Base-by-base conservation (phyloP, 2,329 filamentous ascomycete genomes). In the Talaromyces marneffei region DNA sequence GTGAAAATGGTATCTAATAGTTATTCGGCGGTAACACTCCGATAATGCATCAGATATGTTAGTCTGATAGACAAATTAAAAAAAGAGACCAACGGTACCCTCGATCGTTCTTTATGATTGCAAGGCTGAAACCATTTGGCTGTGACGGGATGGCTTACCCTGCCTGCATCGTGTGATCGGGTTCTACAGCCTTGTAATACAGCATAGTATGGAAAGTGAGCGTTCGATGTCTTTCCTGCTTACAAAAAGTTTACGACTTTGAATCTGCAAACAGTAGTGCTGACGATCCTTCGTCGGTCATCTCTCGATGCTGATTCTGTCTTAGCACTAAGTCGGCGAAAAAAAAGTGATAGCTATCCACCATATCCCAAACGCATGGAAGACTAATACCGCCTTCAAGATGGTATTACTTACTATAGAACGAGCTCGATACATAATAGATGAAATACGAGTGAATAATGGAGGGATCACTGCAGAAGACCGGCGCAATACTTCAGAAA, bases 391-490 rank as follows among this genome's bases (percentile, higher is more conserved):
- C 20, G 25, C 2, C 20, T 27, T 25, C 9, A 14, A 27, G 14
- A 46, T 46, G 42, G 23, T 16, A 5, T 27, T 10, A 46, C 42
- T 25, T n/a, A 46, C 42, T 27, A 46, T 8, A 25, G 42, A 46
- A 10, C 20, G 42, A 46, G 42, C 42, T 27, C 42, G 42, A 27
- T 8, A 25, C 14, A 12, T 46, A 46, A 46, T 46, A 20, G 35
- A 56, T 20, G 25, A 20, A 29, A n/a, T 56, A 6, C 12, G 54
- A 18, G 23, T 16, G 9, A 12, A 5, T 1, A 56, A 56, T 25
- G 54, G 54, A 23, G 54, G 54, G 10, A 16, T 56, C 35, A 56
- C 33, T 56, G 33, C 35, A 40, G 54, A 42, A 56, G 37, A 56
- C 9, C 37, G 54, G 23, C 20, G 23, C 25, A n/a, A 18, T 18